Base-by-base conservation (phyloP, 805 yeast species). In the Saccharomyces jurei region DNA sequence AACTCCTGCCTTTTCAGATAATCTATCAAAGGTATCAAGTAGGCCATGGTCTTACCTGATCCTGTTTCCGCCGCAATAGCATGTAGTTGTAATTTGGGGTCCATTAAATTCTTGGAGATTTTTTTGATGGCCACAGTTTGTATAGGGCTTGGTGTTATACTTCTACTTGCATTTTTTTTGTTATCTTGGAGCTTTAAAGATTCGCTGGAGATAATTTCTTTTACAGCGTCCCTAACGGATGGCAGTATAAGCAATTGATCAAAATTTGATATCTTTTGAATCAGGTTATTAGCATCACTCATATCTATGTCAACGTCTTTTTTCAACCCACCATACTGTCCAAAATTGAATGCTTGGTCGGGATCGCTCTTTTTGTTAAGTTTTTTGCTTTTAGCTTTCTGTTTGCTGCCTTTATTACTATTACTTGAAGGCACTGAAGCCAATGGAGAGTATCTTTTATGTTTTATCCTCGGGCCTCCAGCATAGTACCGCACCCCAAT, bases 1-100 rank as follows among this genome's bases (percentile, higher is more conserved):
- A 68, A 55, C 54, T 84, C 83, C 51, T 79, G 81, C 55, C 84
- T 83, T 56, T 82, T 80, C 58, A 91, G 69, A 58, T 80, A 81
- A 50, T 89, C 86, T 41, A 91, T 58, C 36, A 92, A 58, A 0
- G 96, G 91, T 0, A 87, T 82, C 56, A 94, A 66, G 64, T 91
- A 92, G 0, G 97, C 90, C 83, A 96, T 83, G 0, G 99, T 92
- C 66, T 92, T 92, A 8, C 99, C 99, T 0, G 96, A 86, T 0
- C 99, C 99, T 0, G 99, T 92, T 67, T 94, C 98, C 2, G 97
- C 96, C 0, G 98, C 97, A 53, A 92, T 70, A 2, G 94, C 81
- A 74, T 81, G 89, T 0, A 84, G 78, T 59, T 83, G 82, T 50
- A 83, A 62, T 55, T 76, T 71, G 6, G 67, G 68, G 27, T 69